phyloP scores from a whole-genome alignment of 345 rosid genomes.

The Moricandia moricandioides region DNA sequence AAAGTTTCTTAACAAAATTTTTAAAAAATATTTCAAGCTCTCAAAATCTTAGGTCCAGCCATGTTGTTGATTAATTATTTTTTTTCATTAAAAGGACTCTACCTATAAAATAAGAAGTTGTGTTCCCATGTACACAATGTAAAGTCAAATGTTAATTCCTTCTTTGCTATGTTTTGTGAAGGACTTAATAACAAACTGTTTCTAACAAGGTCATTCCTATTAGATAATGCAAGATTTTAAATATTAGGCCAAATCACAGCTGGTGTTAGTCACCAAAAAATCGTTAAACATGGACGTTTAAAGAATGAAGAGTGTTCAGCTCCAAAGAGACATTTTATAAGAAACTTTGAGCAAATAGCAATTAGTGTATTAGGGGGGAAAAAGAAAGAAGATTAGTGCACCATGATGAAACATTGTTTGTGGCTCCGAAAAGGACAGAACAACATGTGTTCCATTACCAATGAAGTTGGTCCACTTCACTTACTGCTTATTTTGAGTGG shows the following conservation, averaged over 20 bases:
- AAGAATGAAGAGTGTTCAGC: neutral
- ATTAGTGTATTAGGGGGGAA: neutral
- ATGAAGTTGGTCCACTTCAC: conserved; percentile 25
- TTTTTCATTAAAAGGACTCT: neutral
- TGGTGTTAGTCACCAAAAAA: neutral
- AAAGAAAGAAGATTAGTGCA: conserved; percentile 3
- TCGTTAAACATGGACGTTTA: neutral
- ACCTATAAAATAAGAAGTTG: neutral
- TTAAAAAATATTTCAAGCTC: too few species aligned
- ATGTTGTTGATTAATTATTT: too few species aligned
- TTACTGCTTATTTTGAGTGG: conserved; percentile 14
- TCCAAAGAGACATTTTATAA: neutral
- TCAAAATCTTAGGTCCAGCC: too few species aligned
- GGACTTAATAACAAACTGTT: neutral
- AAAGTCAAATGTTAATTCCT: neutral
- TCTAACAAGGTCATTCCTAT: neutral
- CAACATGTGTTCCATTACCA: conserved; percentile 30
- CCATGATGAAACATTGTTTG: conserved; percentile 8
- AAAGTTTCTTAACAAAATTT: too few species aligned
- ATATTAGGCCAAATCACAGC: neutral
- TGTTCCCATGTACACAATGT: neutral
- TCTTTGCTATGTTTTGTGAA: neutral
- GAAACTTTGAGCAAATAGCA: conserved; percentile 13
- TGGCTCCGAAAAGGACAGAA: conserved; percentile 32
- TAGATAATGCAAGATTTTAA: neutral